Percentiles rank a stretch among this genome's conserved stretches.
Conservation (phyloP, 768 basidiomycete species). For the Boletus sp. region DNA sequence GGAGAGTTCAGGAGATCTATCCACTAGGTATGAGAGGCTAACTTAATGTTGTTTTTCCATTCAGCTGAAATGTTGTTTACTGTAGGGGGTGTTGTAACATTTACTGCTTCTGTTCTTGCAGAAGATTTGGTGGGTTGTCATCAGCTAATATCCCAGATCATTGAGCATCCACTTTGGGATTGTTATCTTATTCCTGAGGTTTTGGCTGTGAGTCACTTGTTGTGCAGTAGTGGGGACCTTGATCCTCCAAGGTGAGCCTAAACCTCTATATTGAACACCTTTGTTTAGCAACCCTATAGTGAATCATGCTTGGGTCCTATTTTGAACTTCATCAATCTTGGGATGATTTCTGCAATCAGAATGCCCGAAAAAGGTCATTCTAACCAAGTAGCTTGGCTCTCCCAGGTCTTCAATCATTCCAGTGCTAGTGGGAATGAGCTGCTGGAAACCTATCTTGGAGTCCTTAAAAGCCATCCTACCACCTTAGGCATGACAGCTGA, state of each 20-base stretch:
- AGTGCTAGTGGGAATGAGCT: slow-evolving; percentile 31
- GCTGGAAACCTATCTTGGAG: slow-evolving; percentile 40
- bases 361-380: slow-evolving; percentile 41
- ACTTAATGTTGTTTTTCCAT: not conserved
- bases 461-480: slow-evolving; percentile 22
- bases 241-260: slow-evolving; percentile 8
- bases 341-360: slow-evolving; percentile 50
- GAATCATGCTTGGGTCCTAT: slow-evolving; percentile 19
- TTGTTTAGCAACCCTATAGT: not conserved
- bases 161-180: slow-evolving; percentile 63
- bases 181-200: slow-evolving; percentile 65
- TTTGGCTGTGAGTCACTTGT: slow-evolving; percentile 42
- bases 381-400: slow-evolving; percentile 23
- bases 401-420: slow-evolving; percentile 17
- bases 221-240: slow-evolving; percentile 4
- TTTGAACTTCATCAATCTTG: slow-evolving; percentile 43
- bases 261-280: not conserved
- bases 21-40: slow-evolving; percentile 50
- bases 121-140: slow-evolving; percentile 49
- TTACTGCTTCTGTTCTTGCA: slow-evolving; percentile 58
- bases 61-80: not conserved
- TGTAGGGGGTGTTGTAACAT: slow-evolving; percentile 70
- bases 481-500: slow-evolving; percentile 32
- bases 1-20: slow-evolving; percentile 67
- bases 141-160: slow-evolving; percentile 47